Conservation (phyloP, 768 basidiomycete species). For the Amanita polypyramis region DNA sequence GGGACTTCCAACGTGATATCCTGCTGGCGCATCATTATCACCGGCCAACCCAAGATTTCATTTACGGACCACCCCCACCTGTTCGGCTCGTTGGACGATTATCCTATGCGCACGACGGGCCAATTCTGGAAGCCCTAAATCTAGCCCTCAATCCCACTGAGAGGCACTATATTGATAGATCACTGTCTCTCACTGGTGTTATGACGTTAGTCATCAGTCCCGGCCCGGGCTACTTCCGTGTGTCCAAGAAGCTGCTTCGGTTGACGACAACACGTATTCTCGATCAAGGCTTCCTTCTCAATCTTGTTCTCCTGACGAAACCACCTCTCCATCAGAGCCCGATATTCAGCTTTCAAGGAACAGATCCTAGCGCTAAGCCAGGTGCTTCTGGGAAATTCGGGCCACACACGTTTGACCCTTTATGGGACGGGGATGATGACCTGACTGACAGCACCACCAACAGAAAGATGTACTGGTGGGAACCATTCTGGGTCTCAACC, state of each 20-base stretch:
- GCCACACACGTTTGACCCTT: constrained; percentile 47
- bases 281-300: constrained; percentile 86
- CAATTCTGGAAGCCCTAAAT: constrained; percentile 91
- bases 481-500: constrained; percentile 77
- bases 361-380: constrained; percentile 38
- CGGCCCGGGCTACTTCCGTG: constrained; percentile 89
- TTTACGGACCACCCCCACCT: constrained; percentile 35
- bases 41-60: constrained; percentile 45
- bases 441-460: constrained; percentile 21
- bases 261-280: constrained; percentile 90
- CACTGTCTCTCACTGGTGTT: constrained; percentile 79
- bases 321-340: constrained; percentile 90
- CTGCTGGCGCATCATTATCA: constrained; percentile 85
- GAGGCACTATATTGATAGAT: constrained; percentile 92
- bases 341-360: constrained; percentile 78
- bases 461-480: constrained; percentile 74
- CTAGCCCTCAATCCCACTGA: constrained; percentile 88
- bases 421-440: constrained; percentile 65
- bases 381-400: constrained; percentile 39
- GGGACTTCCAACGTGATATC: constrained; percentile 87
- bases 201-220: constrained; percentile 84
- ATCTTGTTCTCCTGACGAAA: constrained; percentile 83
- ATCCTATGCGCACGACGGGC: constrained; percentile 87
- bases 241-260: constrained; percentile 81
- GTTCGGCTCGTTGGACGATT: constrained; percentile 69